Evolutionary conservation across 805 yeast species (phyloP), one percentile per base, ranked within the genome.

Genomic region (Starmerella gropengiesseri): DNA sequence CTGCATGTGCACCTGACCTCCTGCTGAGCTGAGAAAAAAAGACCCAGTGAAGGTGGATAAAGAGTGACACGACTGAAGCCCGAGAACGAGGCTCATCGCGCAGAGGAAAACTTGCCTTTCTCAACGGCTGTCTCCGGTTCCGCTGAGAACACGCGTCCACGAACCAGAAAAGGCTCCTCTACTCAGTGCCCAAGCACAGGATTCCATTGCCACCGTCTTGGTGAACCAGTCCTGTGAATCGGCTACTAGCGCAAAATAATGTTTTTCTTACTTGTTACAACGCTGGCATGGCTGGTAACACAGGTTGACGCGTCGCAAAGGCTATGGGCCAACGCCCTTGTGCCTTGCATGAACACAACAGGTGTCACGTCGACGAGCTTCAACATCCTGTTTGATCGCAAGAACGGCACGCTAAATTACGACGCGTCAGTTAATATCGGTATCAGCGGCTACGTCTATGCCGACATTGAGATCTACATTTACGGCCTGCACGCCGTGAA

Each of bases 261-360:
- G 27, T 27, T 32, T 32, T 14, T 13, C 7, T n/a, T 32, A 19
- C 36, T 32, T 22, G 36, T n/a, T 13, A 32, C 36, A n/a, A 21
- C 36, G 7, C 19, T 32, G 36, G 27, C 36, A 20, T 32, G 36
- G 36, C 36, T 32, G 17, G 5, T 32, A 18, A 26, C 36, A 12
- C 21, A 30, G n/a, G 43, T 33, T 23, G 25, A 28, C n/a, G 51
- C 53, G 13, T 9, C 36, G 25, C 34, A 43, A n/a, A 31, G 38
- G 34, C 47, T 50, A 11, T 56, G 58, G 17, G 94, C 94, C 7
- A 66, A 80, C 13, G 82, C 95, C 3, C 69, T 87, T 49, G 94
- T 86, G 37, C 75, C 93, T 8, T 87, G 96, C 64, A 79, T 79
- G 82, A 81, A 77, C 46, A 66, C 74, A 57, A 78, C 89, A 3